These are phyloP conservation scores for Fragaria iinumae DNA, from an alignment of 306 rosid species.

Conservation along the genomic window DNA sequence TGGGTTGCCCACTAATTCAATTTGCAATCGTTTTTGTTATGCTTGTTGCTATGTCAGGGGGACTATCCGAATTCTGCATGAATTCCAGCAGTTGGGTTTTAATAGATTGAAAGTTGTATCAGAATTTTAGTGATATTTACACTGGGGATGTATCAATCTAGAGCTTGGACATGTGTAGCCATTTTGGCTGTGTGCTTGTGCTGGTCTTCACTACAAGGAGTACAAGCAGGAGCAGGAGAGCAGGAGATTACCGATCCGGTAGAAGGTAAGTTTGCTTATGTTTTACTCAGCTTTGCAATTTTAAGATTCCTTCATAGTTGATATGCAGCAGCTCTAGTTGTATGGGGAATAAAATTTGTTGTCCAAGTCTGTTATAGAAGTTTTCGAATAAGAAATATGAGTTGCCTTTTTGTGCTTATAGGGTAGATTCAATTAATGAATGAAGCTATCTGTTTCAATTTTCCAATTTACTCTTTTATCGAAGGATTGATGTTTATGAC, in stretches of 20 bases:
- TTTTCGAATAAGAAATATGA: not conserved
- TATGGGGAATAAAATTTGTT: not conserved
- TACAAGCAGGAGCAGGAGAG: slow-evolving; percentile 34
- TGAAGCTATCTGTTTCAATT: not conserved
- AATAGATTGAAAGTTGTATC: slow-evolving; percentile 16
- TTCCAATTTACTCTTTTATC: not conserved
- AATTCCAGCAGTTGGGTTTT: slow-evolving; percentile 20
- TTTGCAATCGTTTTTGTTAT: slow-evolving; percentile 5
- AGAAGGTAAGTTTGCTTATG: slow-evolving; percentile 53
- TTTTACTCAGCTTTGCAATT: slow-evolving; percentile 18
- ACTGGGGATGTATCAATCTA: slow-evolving; percentile 52
- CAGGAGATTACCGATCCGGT: slow-evolving; percentile 27
- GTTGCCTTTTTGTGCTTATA: not conserved
- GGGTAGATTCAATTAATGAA: slow-evolving; percentile 4
- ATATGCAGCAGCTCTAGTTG: slow-evolving; percentile 16
- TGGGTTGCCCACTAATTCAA: slow-evolving; percentile 20
- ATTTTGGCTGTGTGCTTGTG: slow-evolving; percentile 45
- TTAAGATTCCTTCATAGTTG: not conserved
- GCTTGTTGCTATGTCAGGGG: slow-evolving; percentile 36
- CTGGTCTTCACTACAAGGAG: slow-evolving; percentile 40
- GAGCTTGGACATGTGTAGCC: slow-evolving; percentile 35
- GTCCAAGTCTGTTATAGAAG: not conserved
- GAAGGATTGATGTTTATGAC: not conserved
- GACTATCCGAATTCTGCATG: slow-evolving; percentile 7
- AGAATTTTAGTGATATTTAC: slow-evolving; percentile 23